Evolutionary conservation across 177 flowering plant species (phyloP), one percentile per base, ranked within the genome.

Genomic region (Telopea speciosissima): DNA sequence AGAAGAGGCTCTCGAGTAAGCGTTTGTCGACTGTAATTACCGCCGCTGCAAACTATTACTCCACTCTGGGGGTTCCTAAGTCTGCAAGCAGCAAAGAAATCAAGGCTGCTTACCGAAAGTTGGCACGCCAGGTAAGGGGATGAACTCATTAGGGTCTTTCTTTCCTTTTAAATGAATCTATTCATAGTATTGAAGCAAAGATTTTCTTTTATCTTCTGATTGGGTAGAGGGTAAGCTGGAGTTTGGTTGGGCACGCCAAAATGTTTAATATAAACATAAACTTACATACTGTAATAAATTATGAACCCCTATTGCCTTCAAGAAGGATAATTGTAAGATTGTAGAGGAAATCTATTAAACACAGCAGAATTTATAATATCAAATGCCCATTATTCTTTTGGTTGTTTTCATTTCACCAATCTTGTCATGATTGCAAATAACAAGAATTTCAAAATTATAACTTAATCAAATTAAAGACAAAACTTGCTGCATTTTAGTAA

Each of bases 31-130:
- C 73, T 11, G 73, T 75, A 36, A 67, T 84, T 22, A 62, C 64
- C 31, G 89, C 91, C 42, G 81, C 95, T 26, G 88, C 90, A 0
- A 97, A 95, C 68, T 92, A 92, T 77, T 95, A 95, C 68, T 77
- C 96, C 5, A 92, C 97, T 71, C 95, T 95, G n/a, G 99, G 97
- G 1, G 88, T 92, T 23, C 72, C 93, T 52, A 92, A 88, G 78
- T 89, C 97, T 7, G 99, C 99, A 9, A 83, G 44, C 60, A 59
- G 63, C 69, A 90, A 90, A 79, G 99, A 92, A 52, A 95, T 95
- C 63, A 95, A 95, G 73, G 88, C 97, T 3, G 99, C 99, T 61
- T 95, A 92, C 69, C 83, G 99, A 36, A 90, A 61, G 78, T 77
- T 94, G 63, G 99, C 99, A 36, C 90, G 99, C 60, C 92, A 92